These are phyloP conservation scores for Pythium angustatum DNA, from an alignment of 352 stramenopile genomes.

Conservation along the genomic window DNA sequence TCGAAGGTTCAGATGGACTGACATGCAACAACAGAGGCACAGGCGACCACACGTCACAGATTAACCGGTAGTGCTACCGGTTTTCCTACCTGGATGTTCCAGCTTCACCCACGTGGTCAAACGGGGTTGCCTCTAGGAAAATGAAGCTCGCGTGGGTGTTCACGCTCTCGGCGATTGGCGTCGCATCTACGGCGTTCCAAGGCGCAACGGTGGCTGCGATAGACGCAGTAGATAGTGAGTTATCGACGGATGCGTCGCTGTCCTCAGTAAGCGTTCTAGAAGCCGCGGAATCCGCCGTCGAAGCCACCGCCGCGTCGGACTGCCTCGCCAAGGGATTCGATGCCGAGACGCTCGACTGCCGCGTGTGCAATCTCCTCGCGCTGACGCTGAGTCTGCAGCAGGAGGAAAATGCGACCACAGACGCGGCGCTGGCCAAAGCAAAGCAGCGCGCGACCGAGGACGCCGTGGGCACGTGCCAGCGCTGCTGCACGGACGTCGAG, in stretches of 20 bases:
- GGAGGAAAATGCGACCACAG: background rate
- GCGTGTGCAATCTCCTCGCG: constrained; percentile 50
- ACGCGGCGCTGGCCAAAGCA: constrained; percentile 15
- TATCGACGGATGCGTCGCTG: constrained; percentile 5
- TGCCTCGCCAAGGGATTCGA: constrained; percentile 60
- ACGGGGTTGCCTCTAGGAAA: background rate
- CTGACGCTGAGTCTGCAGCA: constrained; percentile 33
- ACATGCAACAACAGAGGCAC: constrained; percentile 3
- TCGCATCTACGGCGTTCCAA: constrained; percentile 9
- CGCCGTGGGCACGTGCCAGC: constrained; percentile 33
- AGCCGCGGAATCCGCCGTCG: background rate
- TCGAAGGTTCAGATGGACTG: background rate
- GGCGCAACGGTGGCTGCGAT: background rate
- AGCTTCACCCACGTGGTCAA: constrained; percentile 22
- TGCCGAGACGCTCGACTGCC: constrained; percentile 56
- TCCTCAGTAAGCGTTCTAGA: constrained; percentile 11
- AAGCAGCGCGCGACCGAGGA: constrained; percentile 21
- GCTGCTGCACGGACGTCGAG: constrained; percentile 55
- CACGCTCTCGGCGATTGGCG: constrained; percentile 12
- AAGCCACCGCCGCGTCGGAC: constrained; percentile 14
- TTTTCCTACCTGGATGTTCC: background rate
- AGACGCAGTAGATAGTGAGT: constrained; percentile 2
- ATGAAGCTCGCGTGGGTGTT: constrained; percentile 19
- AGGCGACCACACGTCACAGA: constrained; percentile 12
- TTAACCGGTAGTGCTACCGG: constrained; percentile 11